A percentile compares a stretch with the other conserved stretches of the same genome.
Conservation (phyloP, 2,329 filamentous ascomycete species). For the Colletotrichum scovillei region DNA sequence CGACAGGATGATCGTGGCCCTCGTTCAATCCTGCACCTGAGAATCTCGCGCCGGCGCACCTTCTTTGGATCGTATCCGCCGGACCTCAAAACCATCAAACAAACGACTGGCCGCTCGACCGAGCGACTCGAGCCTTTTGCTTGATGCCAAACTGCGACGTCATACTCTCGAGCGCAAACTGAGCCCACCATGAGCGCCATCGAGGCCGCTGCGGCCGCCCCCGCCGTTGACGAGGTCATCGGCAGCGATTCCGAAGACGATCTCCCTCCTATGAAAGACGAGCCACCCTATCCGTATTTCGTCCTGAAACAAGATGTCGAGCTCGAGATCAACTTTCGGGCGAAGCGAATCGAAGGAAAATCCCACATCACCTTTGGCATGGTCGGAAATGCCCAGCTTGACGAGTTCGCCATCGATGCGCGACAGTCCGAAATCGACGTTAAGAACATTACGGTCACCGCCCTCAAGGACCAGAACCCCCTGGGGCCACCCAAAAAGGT, state of each 20-base stretch:
- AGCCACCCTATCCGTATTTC: conserved; percentile 54
- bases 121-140: conserved; percentile 1
- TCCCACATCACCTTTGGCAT: conserved; percentile 84
- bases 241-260: conserved; percentile 43
- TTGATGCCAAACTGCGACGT: conserved; percentile 21
- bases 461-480: conserved; percentile 42
- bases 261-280: conserved; percentile 48
- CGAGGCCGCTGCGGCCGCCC: conserved; percentile 21
- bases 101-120: background rate
- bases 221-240: conserved; percentile 28
- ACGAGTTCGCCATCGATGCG: conserved; percentile 69
- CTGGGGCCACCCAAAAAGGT: conserved; percentile 48
- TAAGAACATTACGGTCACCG: conserved; percentile 63
- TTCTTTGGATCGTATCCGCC: conserved; percentile 16
- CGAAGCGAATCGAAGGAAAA: conserved; percentile 78
- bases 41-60: conserved; percentile 33
- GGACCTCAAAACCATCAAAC: conserved; percentile 1
- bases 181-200: conserved; percentile 31
- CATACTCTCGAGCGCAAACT: conserved; percentile 20
- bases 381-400: conserved; percentile 64
- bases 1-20: conserved; percentile 32
- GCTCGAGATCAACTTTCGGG: conserved; percentile 87
- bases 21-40: conserved; percentile 27
- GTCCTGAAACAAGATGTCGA: conserved; percentile 89
- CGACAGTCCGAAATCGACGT: conserved; percentile 71